Base-by-base conservation (phyloP, 1,284 basidiomycete genomes). In the Moesziomyces aphidis region DNA sequence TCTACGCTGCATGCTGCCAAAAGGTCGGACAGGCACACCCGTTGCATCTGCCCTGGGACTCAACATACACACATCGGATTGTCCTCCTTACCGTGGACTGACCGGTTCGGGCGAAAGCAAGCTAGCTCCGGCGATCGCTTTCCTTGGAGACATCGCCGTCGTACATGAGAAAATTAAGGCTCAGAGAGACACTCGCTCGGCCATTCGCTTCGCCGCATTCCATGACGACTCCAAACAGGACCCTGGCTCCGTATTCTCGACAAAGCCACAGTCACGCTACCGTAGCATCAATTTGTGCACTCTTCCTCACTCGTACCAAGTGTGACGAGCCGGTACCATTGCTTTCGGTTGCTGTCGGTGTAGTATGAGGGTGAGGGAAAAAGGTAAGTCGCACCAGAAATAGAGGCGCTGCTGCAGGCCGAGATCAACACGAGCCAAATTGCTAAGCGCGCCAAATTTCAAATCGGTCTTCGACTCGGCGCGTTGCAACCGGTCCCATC, bases 131-230 rank as follows among this genome's bases (percentile, higher is more conserved):
- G 31, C 31, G 31, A 42, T 42, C 39, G 39, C 39, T 42, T 42
- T 42, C 17, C 2, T 42, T 42, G 13, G 39, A 19, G 39, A 2
- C 39, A 42, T 8, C 6, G 15, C 39, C 39, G 15, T 19, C 39
- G 45, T 50, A 54, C 45, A 23, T 44, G 17, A 45, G 49, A 26
- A 52, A 24, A 43, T 65, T 55, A 64, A 58, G 55, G 58, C 68
- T 71, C 68, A 71, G 61, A 71, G 68, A 71, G 55, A 65, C 62
- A 65, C 50, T 44, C 44, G 24, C 55, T 63, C 68, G 55, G 61
- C n/a, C 49, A 55, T 26, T 28, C 13, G 3, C 19, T n/a, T 45
- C 28, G 21, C 28, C 26, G n/a, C 28, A 13, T 45, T 22, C 13
- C 44, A 55, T 8, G 8, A 22, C 45, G 43, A 36, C 34, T 39